Evolutionary conservation across 306 rosid species (phyloP).

Genomic region (Castanea mollissima): DNA sequence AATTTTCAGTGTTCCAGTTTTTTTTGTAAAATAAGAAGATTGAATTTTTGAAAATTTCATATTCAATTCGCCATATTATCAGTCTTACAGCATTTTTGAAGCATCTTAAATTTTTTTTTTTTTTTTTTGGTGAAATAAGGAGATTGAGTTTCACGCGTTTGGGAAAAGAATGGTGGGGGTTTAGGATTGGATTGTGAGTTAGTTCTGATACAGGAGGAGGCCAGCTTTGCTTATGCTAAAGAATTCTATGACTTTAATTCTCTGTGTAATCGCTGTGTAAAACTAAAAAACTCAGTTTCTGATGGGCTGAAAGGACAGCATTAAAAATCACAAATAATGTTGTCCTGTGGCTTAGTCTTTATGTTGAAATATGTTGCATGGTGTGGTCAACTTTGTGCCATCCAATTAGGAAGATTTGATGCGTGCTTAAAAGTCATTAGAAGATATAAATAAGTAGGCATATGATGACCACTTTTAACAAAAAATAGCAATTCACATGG

Average conservation of each 20-base stretch:
- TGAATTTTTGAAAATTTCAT: too few species aligned
- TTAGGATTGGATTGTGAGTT: not conserved
- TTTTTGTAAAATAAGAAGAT: too few species aligned
- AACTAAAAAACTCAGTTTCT: constrained; percentile 18
- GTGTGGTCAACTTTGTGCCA: constrained; percentile 28
- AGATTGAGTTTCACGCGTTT: not conserved
- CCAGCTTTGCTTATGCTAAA: not conserved
- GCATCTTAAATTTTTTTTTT: not conserved
- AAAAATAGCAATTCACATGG: constrained; percentile 45
- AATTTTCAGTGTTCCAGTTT: too few species aligned
- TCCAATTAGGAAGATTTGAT: constrained; percentile 21
- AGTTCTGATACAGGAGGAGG: not conserved
- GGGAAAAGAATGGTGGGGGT: not conserved
- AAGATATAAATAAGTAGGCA: constrained; percentile 35
- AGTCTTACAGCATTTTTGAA: fast-evolving
- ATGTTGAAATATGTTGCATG: constrained; percentile 20
- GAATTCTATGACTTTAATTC: constrained; percentile 7
- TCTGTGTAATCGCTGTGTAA: not conserved
- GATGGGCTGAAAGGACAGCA: constrained; percentile 21
- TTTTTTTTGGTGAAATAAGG: not conserved
- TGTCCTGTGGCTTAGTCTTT: constrained; percentile 24
- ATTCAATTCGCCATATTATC: too few species aligned
- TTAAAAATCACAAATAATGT: constrained; percentile 27
- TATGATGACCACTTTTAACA: constrained; percentile 43
- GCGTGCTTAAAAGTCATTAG: constrained; percentile 22